Evolutionary conservation across 805 yeast species (phyloP).

Genomic region (Naumovozyma castellii): DNA sequence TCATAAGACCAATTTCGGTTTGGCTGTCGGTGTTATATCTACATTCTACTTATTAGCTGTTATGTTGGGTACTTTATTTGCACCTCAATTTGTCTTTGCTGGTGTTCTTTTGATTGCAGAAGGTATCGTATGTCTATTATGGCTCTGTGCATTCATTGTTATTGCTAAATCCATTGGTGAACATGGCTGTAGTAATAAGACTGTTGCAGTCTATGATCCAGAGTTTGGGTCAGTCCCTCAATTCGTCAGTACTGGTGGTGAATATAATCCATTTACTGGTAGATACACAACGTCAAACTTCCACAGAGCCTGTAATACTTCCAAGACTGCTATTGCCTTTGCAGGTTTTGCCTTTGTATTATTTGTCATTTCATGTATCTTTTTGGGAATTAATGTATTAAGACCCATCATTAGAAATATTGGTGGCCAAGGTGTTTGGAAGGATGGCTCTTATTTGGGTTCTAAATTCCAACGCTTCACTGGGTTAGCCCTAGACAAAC

Average conservation of each 20-base stretch:
- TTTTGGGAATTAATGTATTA: constrained; percentile 26
- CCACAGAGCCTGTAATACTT: constrained; percentile 21
- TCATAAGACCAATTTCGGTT: constrained; percentile 26
- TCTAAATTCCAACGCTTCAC: constrained; percentile 16
- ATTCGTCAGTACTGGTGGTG: constrained; percentile 7
- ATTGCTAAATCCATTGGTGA: constrained; percentile 26
- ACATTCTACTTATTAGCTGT: constrained; percentile 22
- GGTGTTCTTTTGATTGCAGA: constrained; percentile 25
- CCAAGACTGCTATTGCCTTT: constrained; percentile 29
- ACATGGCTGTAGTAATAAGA: constrained; percentile 18
- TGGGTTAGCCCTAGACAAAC: constrained; percentile 15
- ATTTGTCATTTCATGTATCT: constrained; percentile 17
- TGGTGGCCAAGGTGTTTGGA: constrained; percentile 19
- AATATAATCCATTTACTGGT: constrained; percentile 13
- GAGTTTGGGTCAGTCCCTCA: constrained; percentile 8
- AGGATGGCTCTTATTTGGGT: constrained; percentile 13
- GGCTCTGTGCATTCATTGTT: constrained; percentile 31
- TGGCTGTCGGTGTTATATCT: constrained; percentile 27
- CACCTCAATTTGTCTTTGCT: constrained; percentile 16
- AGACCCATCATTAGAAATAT: constrained; percentile 17
- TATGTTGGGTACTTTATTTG: constrained; percentile 11
- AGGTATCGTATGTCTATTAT: constrained; percentile 21
- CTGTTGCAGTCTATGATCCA: constrained; percentile 10
- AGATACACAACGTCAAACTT: constrained; percentile 7
- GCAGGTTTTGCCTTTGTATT: constrained; percentile 24